These are phyloP conservation scores for Mycena floridula DNA, from an alignment of 768 basidiomycete species.

Conservation along the genomic window DNA sequence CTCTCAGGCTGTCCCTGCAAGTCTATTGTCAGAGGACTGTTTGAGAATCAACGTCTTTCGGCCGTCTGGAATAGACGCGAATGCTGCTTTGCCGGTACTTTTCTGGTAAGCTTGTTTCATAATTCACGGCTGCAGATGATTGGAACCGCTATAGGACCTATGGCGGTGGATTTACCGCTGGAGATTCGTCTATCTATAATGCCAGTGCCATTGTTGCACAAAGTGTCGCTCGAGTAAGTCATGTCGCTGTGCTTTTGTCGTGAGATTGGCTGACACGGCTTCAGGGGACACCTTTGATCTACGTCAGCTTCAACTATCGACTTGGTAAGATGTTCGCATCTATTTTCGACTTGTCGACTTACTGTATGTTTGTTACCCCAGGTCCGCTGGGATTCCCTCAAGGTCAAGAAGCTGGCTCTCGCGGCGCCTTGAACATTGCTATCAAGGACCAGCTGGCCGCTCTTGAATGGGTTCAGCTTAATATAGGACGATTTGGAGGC, in stretches of 20 bases:
- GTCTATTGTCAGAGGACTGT: constrained; percentile 35
- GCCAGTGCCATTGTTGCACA: constrained; percentile 19
- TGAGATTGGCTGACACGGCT: too few relatives aligned
- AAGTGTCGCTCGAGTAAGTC: constrained; percentile 17
- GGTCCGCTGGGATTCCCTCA: constrained; percentile 41
- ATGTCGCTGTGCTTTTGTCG: background rate
- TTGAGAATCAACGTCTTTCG: constrained; percentile 36
- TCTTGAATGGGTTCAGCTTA: constrained; percentile 43
- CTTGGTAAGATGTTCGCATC: too few relatives aligned
- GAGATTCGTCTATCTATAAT: constrained; percentile 17
- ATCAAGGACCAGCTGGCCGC: constrained; percentile 34
- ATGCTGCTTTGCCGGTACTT: constrained; percentile 32
- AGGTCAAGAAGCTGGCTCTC: constrained; percentile 28
- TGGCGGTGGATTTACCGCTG: constrained; percentile 29
- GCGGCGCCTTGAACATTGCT: constrained; percentile 31
- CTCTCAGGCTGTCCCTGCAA: background rate
- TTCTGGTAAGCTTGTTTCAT: constrained; percentile 19
- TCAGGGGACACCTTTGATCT: constrained; percentile 35
- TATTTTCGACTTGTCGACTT: too few relatives aligned
- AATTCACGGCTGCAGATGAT: background rate
- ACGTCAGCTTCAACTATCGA: constrained; percentile 43
- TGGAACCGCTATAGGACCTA: constrained; percentile 16
- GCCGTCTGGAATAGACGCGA: constrained; percentile 17
- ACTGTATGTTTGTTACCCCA: too few relatives aligned
- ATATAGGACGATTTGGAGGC: constrained; percentile 53